Evolutionary conservation across 176 grass and related monocot genomes (phyloP), one percentile per base, ranked within the genome.

Genomic region (Thinopyrum elongatum): DNA sequence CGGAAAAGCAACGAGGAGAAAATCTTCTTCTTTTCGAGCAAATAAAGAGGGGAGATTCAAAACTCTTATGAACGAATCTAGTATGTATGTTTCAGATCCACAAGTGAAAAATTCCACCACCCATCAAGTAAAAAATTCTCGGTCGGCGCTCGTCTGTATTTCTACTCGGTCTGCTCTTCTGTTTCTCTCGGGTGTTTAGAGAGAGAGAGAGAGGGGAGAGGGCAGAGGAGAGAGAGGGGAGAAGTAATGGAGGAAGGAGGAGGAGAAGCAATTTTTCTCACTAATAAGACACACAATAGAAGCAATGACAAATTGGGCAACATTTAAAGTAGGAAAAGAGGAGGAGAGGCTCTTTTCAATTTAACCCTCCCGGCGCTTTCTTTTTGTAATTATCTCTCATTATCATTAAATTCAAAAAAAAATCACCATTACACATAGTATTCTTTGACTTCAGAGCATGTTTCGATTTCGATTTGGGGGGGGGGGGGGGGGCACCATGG

Each of bases 141-240:
- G 63, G 65, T 88, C 49, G 74, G 77, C 89, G 85, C 77, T 88
- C 64, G 86, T 87, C 83, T 88, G 9, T 11, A 61, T 51, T 76
- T 78, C 60, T 57, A 3, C 19, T 57, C 53, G 5, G 19, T 57
- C 47, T 26, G 34, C 5, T 76, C 53, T 85, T 14, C 78, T 30
- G 33, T 85, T 75, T 86, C 66, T 73, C 90, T 86, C 74, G 66
- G 35, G 81, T 84, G 15, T 76, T 60, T 69, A 86, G 82, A 51
- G 47, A 39, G 36, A 36, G 33, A 34, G 36, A 38, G 7, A 38
- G 77, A 8, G 59, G 13, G 44, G 55, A 85, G 76, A 55, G 79
- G 23, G 36, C 13, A 15, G 44, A 47, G 42, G 42, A 44, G 3
- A 44, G 42, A 41, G 70, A 84, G 77, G 84, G 69, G 38, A 10